Conservation (phyloP, 179 eudicot species). For the Carnegiea gigantea region DNA sequence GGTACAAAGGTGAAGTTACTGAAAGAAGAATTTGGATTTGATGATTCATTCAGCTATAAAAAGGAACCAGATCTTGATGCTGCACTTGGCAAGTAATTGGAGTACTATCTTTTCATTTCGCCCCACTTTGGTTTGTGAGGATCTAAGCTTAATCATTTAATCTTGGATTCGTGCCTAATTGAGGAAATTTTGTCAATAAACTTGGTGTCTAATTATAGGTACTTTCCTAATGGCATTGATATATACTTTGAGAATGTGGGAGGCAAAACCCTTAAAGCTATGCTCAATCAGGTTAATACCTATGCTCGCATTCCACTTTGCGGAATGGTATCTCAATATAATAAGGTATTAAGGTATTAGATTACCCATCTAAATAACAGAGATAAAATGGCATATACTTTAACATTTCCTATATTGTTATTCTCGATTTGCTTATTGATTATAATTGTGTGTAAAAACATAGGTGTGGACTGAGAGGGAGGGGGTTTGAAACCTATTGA, state of each 20-base stretch:
- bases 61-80: conserved; percentile 39
- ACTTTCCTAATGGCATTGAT: conserved; percentile 28
- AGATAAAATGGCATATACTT: background rate
- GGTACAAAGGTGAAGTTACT: conserved; percentile 33
- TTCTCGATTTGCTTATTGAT: background rate
- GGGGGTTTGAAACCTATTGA: conserved; percentile 42
- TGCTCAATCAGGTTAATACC: conserved; percentile 27
- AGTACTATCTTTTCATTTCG: background rate
- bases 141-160: no score
- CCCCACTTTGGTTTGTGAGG: no score
- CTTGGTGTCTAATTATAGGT: conserved; percentile 9
- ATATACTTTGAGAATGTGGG: conserved; percentile 32
- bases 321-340: conserved; percentile 29
- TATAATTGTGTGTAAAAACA: background rate
- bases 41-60: conserved; percentile 39
- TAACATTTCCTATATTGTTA: background rate
- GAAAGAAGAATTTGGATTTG: conserved; percentile 43
- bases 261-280: conserved; percentile 28
- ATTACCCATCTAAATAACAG: no score
- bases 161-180: no score
- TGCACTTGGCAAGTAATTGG: conserved; percentile 40
- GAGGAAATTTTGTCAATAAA: no score
- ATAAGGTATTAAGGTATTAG: conserved; percentile 9
- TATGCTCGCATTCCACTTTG: conserved; percentile 32
- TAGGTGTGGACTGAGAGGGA: conserved; percentile 46